Evolutionary conservation across 2,329 filamentous ascomycete species (phyloP), one percentile per base, ranked within the genome.

Genomic region (Fusarium sterilihyphosum): DNA sequence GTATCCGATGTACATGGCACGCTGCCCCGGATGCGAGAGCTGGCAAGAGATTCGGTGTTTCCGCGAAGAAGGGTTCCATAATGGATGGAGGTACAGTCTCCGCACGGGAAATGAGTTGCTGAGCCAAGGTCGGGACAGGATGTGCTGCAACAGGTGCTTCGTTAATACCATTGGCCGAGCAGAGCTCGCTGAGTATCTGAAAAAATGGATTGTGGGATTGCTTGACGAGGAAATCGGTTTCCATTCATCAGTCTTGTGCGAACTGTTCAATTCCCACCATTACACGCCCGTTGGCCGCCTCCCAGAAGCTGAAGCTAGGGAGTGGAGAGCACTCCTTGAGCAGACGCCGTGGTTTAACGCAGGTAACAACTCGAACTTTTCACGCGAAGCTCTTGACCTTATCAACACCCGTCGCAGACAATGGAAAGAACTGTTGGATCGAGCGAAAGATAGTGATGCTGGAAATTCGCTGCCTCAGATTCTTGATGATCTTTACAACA

Each of bases 31-130:
- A 31, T 77, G 73, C 9, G 31, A 41, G n/a, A n/a, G 46, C 14
- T 77, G 74, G 73, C 61, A 73, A 43, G 74, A 77, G 22, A 6
- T 73, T 2, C 61, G 73, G 33, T 65, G 47, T 4, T 73, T 76
- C 46, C 68, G 73, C 10, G 1, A 66, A 6, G 53, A 44, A 9
- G 52, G 61, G 2, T 5, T 35, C 1, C 49, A 26, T 24, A 35
- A 20, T 1, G 56, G 57, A 14, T 62, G 57, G 65, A 63, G 50
- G 6, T 59, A 65, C 4, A 9, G 37, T 12, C 16, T 18, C 4
- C 2, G n/a, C n/a, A 3, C 10, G 54, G 53, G 59, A 57, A 69
- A 6, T 2, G 24, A 26, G 11, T 7, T 64, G 1, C 53, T 41
- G 3, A 35, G 61, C 6, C 8, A 31, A 4, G 26, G 63, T 2